These are phyloP conservation scores for Heterobasidion irregulare DNA, from an alignment of 1,284 basidiomycete species.

Conservation along the genomic window DNA sequence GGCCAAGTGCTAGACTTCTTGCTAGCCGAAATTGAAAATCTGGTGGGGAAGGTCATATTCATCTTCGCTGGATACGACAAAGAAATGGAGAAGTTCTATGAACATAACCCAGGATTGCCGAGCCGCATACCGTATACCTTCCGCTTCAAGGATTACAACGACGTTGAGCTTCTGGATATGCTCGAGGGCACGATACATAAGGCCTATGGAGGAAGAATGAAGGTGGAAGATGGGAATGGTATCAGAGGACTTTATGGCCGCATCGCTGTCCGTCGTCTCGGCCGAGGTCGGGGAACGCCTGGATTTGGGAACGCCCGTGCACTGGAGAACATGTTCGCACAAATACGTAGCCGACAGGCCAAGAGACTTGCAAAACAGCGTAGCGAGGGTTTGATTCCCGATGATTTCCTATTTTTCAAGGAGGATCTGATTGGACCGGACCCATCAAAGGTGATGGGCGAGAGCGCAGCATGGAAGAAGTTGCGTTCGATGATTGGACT, in stretches of 20 bases:
- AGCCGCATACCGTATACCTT: slow-evolving; percentile 56
- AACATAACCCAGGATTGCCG: slow-evolving; percentile 57
- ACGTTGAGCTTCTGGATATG: slow-evolving; percentile 45
- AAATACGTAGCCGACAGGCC: slow-evolving; percentile 43
- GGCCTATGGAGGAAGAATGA: slow-evolving; percentile 40
- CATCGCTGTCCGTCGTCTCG: slow-evolving; percentile 46
- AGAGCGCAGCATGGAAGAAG: slow-evolving; percentile 41
- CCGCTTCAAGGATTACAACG: slow-evolving; percentile 51
- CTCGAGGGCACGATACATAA: slow-evolving; percentile 37
- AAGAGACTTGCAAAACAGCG: slow-evolving; percentile 34
- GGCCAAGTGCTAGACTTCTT: slow-evolving; percentile 54
- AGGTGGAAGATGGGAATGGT: slow-evolving; percentile 37
- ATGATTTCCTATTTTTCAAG: slow-evolving; percentile 41
- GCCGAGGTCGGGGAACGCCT: slow-evolving; percentile 38
- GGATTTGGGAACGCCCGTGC: slow-evolving; percentile 65
- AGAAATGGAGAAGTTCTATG: slow-evolving; percentile 68
- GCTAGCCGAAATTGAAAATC: slow-evolving; percentile 65
- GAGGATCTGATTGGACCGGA: slow-evolving; percentile 60
- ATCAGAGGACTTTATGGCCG: slow-evolving; percentile 45
- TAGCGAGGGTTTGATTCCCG: slow-evolving; percentile 24
- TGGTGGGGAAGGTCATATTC: slow-evolving; percentile 54
- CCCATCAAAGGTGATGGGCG: slow-evolving; percentile 36
- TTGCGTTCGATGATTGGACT: slow-evolving; percentile 49
- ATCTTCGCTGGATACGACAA: slow-evolving; percentile 61
- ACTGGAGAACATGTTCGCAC: slow-evolving; percentile 38